A percentile compares a stretch with the other conserved stretches of the same genome.
Evolutionary conservation across 345 rosid species (phyloP).

Genomic region (Draba incana): DNA sequence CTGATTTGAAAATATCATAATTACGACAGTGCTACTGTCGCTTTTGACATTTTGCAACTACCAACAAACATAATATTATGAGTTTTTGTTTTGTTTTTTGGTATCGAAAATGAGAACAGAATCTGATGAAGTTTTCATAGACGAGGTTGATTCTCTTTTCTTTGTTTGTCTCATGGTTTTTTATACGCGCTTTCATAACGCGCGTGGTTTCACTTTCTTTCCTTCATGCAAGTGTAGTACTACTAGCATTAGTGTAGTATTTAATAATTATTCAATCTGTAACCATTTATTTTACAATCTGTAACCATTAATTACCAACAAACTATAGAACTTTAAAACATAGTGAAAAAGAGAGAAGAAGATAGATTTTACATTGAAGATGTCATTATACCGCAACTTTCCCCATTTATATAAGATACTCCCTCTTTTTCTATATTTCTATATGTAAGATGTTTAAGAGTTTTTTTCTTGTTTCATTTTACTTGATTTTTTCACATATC

Average conservation of each 20-base stretch:
- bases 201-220: slow-evolving; percentile 21
- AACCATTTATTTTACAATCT: not conserved
- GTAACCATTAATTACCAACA: not conserved
- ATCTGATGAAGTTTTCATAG: slow-evolving; percentile 39
- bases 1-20: slow-evolving; percentile 18
- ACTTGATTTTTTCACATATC: too few relatives aligned
- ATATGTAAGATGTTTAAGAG: too few relatives aligned
- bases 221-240: slow-evolving; percentile 2
- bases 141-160: slow-evolving; percentile 43
- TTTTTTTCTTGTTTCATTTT: too few relatives aligned
- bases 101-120: slow-evolving; percentile 36
- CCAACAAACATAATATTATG: slow-evolving; percentile 7
- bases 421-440: too few relatives aligned
- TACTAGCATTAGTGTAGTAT: not conserved
- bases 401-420: too few relatives aligned
- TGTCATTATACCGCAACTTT: too few relatives aligned
- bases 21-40: slow-evolving; percentile 18
- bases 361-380: too few relatives aligned
- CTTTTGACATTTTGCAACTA: slow-evolving; percentile 25
- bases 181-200: slow-evolving; percentile 16
- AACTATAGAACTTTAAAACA: not conserved
- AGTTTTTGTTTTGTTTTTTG: slow-evolving; percentile 19
- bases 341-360: too few relatives aligned
- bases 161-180: slow-evolving; percentile 7
- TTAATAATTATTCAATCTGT: slow-evolving; percentile 6